phyloP scores from a whole-genome alignment of 345 rosid genomes.

The Abelmoschus esculentus region DNA sequence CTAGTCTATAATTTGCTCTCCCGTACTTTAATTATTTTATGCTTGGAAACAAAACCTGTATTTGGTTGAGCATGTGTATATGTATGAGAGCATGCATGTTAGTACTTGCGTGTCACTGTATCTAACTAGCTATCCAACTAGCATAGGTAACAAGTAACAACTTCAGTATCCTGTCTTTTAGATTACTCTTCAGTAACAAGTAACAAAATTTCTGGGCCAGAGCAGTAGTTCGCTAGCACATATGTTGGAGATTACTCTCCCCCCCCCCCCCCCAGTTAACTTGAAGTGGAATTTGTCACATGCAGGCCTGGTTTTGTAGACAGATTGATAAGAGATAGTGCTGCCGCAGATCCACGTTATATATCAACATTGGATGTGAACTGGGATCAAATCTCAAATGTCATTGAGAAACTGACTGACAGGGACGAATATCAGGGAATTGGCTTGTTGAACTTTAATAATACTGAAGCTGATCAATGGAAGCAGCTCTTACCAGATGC shows the following conservation, averaged over 20 bases:
- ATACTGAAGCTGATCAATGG: conserved; percentile 47
- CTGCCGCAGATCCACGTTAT: conserved; percentile 48
- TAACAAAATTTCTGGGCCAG: not conserved
- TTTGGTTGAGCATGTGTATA: not conserved
- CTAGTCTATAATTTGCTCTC: not conserved
- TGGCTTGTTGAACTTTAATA: conserved; percentile 68
- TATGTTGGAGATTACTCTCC: not conserved
- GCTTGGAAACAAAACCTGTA: not conserved
- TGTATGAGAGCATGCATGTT: not conserved
- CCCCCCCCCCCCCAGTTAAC: not conserved
- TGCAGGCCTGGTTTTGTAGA: conserved; percentile 12
- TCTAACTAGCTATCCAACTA: not conserved
- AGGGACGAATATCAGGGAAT: conserved; percentile 50
- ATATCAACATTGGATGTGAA: conserved; percentile 39
- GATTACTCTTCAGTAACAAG: too few relatives aligned
- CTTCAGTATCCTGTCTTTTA: not conserved
- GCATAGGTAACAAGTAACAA: not conserved
- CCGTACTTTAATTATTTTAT: not conserved
- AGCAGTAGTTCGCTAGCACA: not conserved
- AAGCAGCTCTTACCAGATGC: conserved; percentile 49
- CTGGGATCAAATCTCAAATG: conserved; percentile 57
- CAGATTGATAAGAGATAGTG: conserved; percentile 43
- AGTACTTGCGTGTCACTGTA: not conserved
- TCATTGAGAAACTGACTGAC: conserved; percentile 42
- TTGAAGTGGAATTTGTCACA: not conserved